A percentile compares a stretch with the other conserved stretches of the same genome.
Evolutionary conservation across 1,139 yeast genomes (phyloP).

Genomic region (Geotrichum carabidarum): DNA sequence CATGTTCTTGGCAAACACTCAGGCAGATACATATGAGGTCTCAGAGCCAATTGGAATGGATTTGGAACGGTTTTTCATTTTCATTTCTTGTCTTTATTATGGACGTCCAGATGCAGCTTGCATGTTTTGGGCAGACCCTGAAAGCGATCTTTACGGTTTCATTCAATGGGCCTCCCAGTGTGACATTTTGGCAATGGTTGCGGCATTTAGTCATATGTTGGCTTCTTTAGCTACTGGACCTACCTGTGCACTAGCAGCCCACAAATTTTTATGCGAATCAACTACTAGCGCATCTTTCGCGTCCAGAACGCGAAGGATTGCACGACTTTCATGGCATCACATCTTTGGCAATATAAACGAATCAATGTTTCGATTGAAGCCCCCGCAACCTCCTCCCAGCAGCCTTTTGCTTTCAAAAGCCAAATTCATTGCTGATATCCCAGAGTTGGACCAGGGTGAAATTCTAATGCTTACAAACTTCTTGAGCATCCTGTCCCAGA

Average conservation of each 20-base stretch:
- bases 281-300: constrained; percentile 9
- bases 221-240: constrained; percentile 68
- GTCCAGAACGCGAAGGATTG: constrained; percentile 13
- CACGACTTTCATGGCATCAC: constrained; percentile 47
- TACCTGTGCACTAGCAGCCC: constrained; percentile 48
- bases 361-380: constrained; percentile 48
- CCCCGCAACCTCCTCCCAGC: constrained; percentile 21
- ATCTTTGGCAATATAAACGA: constrained; percentile 55
- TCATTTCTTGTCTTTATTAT: constrained; percentile 65
- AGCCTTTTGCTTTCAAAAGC: constrained; percentile 21
- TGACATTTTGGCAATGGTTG: constrained; percentile 75
- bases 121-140: constrained; percentile 70
- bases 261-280: constrained; percentile 32
- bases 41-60: constrained; percentile 61
- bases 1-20: constrained; percentile 49
- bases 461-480: constrained; percentile 72
- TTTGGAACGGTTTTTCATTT: constrained; percentile 77
- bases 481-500: constrained; percentile 50
- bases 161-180: constrained; percentile 83
- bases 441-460: constrained; percentile 74
- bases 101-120: constrained; percentile 55
- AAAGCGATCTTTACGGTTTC: constrained; percentile 64
- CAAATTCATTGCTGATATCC: constrained; percentile 28
- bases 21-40: constrained; percentile 26
- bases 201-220: constrained; percentile 74